Base-by-base conservation (phyloP, 495 filamentous ascomycete genomes). In the Trichoderma asperelloides region DNA sequence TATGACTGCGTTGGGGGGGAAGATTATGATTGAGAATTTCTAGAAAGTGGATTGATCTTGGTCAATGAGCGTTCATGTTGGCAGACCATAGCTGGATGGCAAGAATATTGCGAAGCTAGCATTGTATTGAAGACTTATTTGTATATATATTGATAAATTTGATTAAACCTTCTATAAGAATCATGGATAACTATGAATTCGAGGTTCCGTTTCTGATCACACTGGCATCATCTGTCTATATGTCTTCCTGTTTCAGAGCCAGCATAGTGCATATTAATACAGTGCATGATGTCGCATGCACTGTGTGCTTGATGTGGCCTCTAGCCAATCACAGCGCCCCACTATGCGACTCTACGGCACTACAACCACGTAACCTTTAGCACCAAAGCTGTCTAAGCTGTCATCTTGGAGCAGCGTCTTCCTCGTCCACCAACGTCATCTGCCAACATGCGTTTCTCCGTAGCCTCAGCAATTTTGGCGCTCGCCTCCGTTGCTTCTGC, bases 381-480 rank as follows among this genome's bases (percentile, higher is more conserved):
- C 16, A 45, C 62, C 18, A 40, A 40, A 25, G 21, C 62, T 64
- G 30, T 43, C 62, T 43, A 64, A 64, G 62, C 62, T 64, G 28
- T 62, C 65, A 12, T 40, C 9, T 43, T 40, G 5, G 49, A 47
- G 41, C 64, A 65, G 37, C 30, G 9, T 45, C 41, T 47, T 37
- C 64, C 11, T 60, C n/a, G 33, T 62, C 62, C 33, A 39, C 40
- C 51, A 65, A 63, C 11, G 40, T 7, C 40, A 16, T 11, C n/a
- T 27, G 40, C 65, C 68, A 78, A 70, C 63, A 85, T 86, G 83
- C 77, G 78, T 64, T 78, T 86, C 70, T 83, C 82, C n/a, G 70
- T 86, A 67, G 69, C 80, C 23, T 74, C 80, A 45, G 78, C 80
- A 66, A 69, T 85, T 5, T 70, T 84, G 72, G 74, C 84, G 15